These are phyloP conservation scores for Kernera saxatilis DNA, from an alignment of 345 rosid species.

Conservation along the genomic window DNA sequence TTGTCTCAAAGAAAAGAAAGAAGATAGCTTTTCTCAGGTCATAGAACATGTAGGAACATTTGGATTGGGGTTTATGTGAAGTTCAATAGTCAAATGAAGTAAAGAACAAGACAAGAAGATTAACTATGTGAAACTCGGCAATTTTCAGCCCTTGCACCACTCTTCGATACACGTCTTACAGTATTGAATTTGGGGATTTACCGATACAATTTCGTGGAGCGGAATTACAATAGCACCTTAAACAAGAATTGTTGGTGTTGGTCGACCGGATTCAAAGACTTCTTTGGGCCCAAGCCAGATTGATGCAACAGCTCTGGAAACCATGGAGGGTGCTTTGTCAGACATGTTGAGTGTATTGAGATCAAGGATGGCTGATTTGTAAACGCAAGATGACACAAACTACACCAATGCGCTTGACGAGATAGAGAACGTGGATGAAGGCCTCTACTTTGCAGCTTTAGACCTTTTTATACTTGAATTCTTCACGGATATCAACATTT, in stretches of 20 bases:
- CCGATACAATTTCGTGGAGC: not conserved
- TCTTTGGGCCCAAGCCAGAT: slow-evolving; percentile 26
- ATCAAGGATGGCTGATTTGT: slow-evolving; percentile 25
- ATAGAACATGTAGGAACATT: not conserved
- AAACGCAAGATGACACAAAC: slow-evolving; percentile 36
- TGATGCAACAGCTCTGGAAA: slow-evolving; percentile 36
- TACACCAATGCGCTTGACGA: slow-evolving; percentile 68
- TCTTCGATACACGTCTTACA: not conserved
- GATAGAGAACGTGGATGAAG: slow-evolving; percentile 47
- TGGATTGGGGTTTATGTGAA: not conserved
- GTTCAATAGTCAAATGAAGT: not conserved
- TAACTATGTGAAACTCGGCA: not conserved
- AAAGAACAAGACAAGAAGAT: not conserved
- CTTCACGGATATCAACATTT: no score
- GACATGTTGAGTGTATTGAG: slow-evolving; percentile 56
- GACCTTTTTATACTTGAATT: no score
- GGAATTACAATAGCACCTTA: no score
- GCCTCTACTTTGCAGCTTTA: slow-evolving; percentile 54
- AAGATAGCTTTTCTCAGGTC: not conserved
- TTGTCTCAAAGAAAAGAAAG: not conserved
- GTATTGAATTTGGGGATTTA: not conserved
- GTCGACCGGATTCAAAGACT: slow-evolving; percentile 30
- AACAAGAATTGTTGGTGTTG: no score
- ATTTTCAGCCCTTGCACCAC: not conserved
- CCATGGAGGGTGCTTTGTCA: slow-evolving; percentile 54